phyloP scores from a whole-genome alignment of 2,329 filamentous ascomycete species.

The Exophiala sp. region DNA sequence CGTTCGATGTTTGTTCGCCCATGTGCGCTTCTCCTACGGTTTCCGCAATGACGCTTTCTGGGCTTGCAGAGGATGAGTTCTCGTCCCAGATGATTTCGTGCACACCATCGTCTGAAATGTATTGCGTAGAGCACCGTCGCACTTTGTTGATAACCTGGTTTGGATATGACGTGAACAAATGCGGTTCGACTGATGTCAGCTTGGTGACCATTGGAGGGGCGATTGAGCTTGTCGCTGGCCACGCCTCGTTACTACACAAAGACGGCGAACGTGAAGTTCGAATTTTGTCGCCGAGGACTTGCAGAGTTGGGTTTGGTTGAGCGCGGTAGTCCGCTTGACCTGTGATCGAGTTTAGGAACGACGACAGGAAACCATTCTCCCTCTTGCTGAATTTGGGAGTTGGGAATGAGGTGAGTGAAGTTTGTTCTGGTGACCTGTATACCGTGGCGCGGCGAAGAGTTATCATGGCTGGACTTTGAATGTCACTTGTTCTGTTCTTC shows the following conservation, averaged over 20 bases:
- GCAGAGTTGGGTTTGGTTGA: background rate
- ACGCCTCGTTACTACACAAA: slow-evolving; percentile 8
- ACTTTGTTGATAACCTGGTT: slow-evolving; percentile 1
- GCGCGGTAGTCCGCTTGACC: slow-evolving; percentile 1
- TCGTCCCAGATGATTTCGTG: slow-evolving; percentile 29
- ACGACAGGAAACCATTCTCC: slow-evolving; percentile 19
- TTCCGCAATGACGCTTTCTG: slow-evolving; percentile 4
- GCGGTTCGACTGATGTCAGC: slow-evolving; percentile 14
- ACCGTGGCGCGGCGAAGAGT: slow-evolving; percentile 27
- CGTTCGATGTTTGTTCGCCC: slow-evolving; percentile 11
- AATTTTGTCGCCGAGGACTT: background rate
- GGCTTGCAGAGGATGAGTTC: slow-evolving; percentile 14
- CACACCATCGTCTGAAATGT: slow-evolving; percentile 19
- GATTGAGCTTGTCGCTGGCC: slow-evolving; percentile 12
- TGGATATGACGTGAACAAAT: slow-evolving; percentile 1
- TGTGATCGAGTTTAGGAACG: slow-evolving; percentile 22
- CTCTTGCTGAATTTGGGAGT: slow-evolving; percentile 22
- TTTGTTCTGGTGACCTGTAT: slow-evolving; percentile 5
- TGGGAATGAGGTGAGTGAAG: slow-evolving; percentile 26
- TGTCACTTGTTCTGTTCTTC: background rate
- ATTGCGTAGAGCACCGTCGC: slow-evolving; percentile 25
- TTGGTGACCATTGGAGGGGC: slow-evolving; percentile 22
- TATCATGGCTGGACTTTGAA: slow-evolving; percentile 27
- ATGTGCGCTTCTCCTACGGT: slow-evolving; percentile 3
- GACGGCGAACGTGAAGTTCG: slow-evolving; percentile 4